Evolutionary conservation across 306 rosid species (phyloP).

Genomic region (Gastrolobium bilobum): DNA sequence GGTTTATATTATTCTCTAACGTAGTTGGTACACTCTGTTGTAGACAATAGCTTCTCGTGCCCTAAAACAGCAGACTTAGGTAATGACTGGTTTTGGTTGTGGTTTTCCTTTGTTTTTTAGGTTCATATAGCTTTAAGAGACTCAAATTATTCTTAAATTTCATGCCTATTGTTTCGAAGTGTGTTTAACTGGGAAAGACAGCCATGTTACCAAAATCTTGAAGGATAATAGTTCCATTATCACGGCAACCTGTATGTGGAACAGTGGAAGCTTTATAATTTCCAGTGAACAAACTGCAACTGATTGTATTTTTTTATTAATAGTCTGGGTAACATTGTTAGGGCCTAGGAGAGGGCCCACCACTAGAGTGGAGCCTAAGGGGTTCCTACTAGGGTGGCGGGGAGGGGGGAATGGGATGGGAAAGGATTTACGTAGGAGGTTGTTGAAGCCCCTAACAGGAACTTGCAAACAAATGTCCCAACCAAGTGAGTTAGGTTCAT

Average conservation of each 20-base stretch:
- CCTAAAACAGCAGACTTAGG: background rate
- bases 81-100: background rate
- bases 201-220: background rate
- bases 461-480: background rate
- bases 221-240: background rate
- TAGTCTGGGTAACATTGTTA: too few relatives aligned
- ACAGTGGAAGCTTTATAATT: background rate
- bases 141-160: background rate
- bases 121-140: background rate
- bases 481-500: conserved; percentile 14
- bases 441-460: conserved; percentile 8
- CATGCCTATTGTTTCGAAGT: background rate
- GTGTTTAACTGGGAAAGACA: background rate
- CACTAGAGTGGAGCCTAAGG: too few relatives aligned
- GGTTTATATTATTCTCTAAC: too few relatives aligned
- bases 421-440: conserved; percentile 1
- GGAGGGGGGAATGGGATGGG: background rate
- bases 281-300: background rate
- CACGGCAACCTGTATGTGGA: background rate
- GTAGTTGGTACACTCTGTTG: background rate
- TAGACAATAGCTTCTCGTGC: background rate
- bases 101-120: background rate
- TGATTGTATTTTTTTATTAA: too few relatives aligned
- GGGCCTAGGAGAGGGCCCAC: too few relatives aligned
- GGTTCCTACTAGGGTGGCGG: too few relatives aligned